Conservation (phyloP, 192 early-diverging fungal genomes). For the Backusella luteola region DNA sequence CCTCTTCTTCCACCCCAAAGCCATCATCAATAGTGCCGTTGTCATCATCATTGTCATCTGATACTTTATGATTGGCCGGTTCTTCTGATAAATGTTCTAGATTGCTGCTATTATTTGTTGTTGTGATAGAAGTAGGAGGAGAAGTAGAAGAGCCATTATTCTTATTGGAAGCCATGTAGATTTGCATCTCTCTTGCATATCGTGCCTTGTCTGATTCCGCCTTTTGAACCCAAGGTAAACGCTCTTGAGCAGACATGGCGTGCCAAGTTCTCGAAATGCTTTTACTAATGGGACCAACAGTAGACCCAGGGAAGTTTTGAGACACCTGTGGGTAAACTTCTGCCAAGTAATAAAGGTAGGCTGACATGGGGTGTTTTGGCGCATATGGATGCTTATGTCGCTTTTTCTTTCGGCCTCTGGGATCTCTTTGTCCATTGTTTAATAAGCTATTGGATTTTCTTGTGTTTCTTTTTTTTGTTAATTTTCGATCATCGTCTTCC, state of each 20-base stretch:
- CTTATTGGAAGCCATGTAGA: constrained; percentile 25
- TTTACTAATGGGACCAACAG: constrained; percentile 74
- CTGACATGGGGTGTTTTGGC: constrained; percentile 87
- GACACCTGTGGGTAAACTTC: constrained; percentile 65
- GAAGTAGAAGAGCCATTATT: background rate
- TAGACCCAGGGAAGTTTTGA: constrained; percentile 61
- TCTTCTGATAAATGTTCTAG: background rate
- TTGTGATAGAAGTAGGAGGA: background rate
- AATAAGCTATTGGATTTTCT: background rate
- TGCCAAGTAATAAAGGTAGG: constrained; percentile 76
- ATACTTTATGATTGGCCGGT: background rate
- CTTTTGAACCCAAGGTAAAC: constrained; percentile 50
- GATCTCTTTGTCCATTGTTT: constrained; percentile 24
- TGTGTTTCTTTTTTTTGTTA: background rate
- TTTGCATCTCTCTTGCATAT: constrained; percentile 68
- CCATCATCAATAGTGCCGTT: background rate
- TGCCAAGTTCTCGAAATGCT: constrained; percentile 71
- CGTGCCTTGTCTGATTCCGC: constrained; percentile 62
- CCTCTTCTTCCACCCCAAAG: background rate
- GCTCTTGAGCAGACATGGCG: constrained; percentile 50
- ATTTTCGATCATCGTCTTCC: background rate
- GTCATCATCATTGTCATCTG: background rate
- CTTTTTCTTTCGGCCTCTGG: constrained; percentile 60
- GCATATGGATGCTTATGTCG: constrained; percentile 68
- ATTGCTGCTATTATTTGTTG: background rate